Base-by-base conservation (phyloP, 306 rosid species). In the Malus sylvestris region DNA sequence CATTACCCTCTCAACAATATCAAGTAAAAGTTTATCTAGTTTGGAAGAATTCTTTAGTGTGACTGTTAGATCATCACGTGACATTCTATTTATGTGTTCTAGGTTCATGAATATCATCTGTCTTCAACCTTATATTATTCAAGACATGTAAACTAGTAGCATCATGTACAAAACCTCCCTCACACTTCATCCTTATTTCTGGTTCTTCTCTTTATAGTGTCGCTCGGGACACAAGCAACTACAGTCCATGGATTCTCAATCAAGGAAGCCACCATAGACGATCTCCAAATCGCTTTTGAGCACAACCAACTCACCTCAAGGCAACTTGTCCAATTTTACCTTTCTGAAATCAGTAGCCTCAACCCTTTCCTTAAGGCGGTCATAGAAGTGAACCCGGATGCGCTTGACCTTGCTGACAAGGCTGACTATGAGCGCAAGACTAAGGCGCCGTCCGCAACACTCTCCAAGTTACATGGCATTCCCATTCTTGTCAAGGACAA, bases 371-470 rank as follows among this genome's bases (percentile, higher is more conserved):
- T 92, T 22, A 68, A 75, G 51, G 79, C 88, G 67, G 91, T 92
- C 32, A 83, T 90, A 73, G 96, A 92, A 67, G 70, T 92, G 40
- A 92, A 90, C 63, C 96, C 96, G 0, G 93, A 87, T n/a, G 92
- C 87, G 5, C 74, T 76, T 8, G 80, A 72, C 74, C 89, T 88
- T 61, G 97, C 92, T 62, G 91, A 84, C 16, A 18, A 81, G 53
- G 96, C 92, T 5, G 97, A 90, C 65, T 64, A 65, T 0, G 81
- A 87, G 82, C 84, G 96, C 65, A 23, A 23, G 30, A 58, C 35
- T 18, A 72, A 72, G 67, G 55, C 55, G 20, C 38, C 55, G 16
- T 63, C 40, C 33, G 18, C 53, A 15, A 8, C 60, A 14, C 16
- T 72, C 67, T 72, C 76, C 16, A 63, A 72, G 61, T 79, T 89